phyloP scores from a whole-genome alignment of 2,329 filamentous ascomycete genomes.

The Colletotrichum falcatum region DNA sequence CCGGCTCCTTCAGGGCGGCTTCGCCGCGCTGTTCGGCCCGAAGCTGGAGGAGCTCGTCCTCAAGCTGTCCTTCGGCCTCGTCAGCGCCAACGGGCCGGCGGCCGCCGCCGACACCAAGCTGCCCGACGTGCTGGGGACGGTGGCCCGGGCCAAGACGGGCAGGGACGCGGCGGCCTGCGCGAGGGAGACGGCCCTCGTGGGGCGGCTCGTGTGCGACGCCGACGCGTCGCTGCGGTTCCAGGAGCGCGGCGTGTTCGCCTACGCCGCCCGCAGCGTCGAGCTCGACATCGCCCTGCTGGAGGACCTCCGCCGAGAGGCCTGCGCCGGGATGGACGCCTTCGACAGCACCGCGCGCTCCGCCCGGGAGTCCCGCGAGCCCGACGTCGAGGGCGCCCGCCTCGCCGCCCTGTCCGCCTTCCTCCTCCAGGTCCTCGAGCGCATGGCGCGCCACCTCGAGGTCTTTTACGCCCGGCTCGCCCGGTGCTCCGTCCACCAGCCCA shows the following conservation, averaged over 20 bases:
- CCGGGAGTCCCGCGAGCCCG: slow-evolving; percentile 48
- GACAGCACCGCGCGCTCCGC: slow-evolving; percentile 54
- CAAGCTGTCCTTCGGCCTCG: slow-evolving; percentile 63
- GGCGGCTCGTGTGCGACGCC: slow-evolving; percentile 60
- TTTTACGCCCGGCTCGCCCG: slow-evolving; percentile 64
- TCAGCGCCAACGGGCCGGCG: slow-evolving; percentile 52
- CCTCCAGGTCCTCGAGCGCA: slow-evolving; percentile 63
- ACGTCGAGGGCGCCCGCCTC: slow-evolving; percentile 53
- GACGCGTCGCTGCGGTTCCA: slow-evolving; percentile 60
- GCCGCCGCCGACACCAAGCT: slow-evolving; percentile 52
- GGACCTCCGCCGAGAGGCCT: slow-evolving; percentile 63
- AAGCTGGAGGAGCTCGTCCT: slow-evolving; percentile 66
- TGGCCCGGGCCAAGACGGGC: slow-evolving; percentile 57
- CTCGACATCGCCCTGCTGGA: slow-evolving; percentile 65
- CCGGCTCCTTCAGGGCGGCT: slow-evolving; percentile 62
- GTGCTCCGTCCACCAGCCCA: slow-evolving; percentile 62
- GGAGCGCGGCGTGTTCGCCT: slow-evolving; percentile 63
- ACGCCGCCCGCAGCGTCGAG: slow-evolving; percentile 61
- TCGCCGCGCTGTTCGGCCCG: slow-evolving; percentile 62
- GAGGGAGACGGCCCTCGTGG: slow-evolving; percentile 62
- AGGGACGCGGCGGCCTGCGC: slow-evolving; percentile 58
- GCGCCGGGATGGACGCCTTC: slow-evolving; percentile 67
- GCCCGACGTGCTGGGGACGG: slow-evolving; percentile 59
- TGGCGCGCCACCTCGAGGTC: slow-evolving; percentile 62
- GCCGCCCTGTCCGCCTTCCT: slow-evolving; percentile 59